Evolutionary conservation across 345 rosid species (phyloP), one percentile per base, ranked within the genome.

Genomic region (Ricinus communis): DNA sequence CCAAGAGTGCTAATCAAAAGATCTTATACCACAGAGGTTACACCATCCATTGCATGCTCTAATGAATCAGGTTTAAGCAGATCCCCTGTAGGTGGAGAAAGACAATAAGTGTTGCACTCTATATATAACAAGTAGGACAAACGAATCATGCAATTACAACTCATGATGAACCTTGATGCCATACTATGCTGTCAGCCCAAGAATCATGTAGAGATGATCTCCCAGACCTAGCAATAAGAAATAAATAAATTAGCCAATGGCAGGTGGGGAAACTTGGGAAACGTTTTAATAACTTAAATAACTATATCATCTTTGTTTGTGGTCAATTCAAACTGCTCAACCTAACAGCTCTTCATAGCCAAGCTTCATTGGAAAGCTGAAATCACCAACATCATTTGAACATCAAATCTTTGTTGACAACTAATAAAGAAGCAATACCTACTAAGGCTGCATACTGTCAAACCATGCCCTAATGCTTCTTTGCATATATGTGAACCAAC

Each of bases 11-110:
- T n/a, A 65, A 13, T 7, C 9, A 50, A 14, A 50, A 62, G 74
- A 76, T 60, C 49, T n/a, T 22, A 63, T 85, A 87, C 92, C 87
- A 87, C 88, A 74, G 87, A 82, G 62, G 85, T 78, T 11, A 78
- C 76, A 76, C 89, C 92, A 72, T 71, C 71, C 22, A 87, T 69
- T 16, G 84, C 87, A 74, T 79, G 78, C 81, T 82, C 81, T 51
- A 85, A 52, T 60, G 88, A 84, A 69, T 78, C 84, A 0, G 87
- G 86, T 65, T 85, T 71, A 68, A 85, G 88, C 72, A 87, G 75
- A 78, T 87, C 88, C 36, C 89, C 89, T 85, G 83, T 68, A 62
- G 67, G 28, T 67, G 25, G 41, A 45, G 53, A 18, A 19, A 54
- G 51, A 50, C 36, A 16, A 36, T 13, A 38, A 5, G 55, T 21